A percentile compares a stretch with the other conserved stretches of the same genome.
These are phyloP conservation scores for Alternaria triticimaculans DNA, from an alignment of 2,329 filamentous ascomycete species.

Conservation along the genomic window DNA sequence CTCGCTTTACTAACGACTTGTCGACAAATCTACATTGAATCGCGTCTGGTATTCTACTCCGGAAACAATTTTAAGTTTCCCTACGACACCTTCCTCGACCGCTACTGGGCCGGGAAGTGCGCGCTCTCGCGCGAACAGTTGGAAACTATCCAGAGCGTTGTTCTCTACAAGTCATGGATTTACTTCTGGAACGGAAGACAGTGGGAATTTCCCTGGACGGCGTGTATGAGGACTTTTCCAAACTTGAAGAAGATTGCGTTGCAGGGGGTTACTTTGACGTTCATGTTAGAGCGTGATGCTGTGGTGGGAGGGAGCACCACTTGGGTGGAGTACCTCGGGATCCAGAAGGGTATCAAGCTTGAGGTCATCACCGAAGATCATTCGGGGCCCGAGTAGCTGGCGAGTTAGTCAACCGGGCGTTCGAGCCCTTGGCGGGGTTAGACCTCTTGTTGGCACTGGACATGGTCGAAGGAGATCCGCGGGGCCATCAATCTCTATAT, in stretches of 20 bases:
- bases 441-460: no score
- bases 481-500: no score
- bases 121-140: background rate
- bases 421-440: no score
- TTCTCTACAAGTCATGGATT: background rate
- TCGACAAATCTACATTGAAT: background rate
- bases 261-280: background rate
- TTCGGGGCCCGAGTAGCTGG: background rate
- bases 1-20: background rate
- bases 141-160: background rate
- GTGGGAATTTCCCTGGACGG: background rate
- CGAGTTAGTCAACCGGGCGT: no score
- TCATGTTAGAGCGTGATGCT: background rate
- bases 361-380: background rate
- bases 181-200: background rate
- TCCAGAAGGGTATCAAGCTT: background rate
- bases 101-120: background rate
- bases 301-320: background rate
- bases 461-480: no score
- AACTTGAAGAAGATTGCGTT: background rate
- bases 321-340: background rate
- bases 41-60: background rate
- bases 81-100: background rate
- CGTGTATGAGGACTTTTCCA: background rate
- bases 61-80: background rate